Percentiles rank a stretch among this genome's conserved stretches.
Evolutionary conservation across 257 asterid genomes (phyloP).

Genomic region (Nicotiana tomentosiformis): DNA sequence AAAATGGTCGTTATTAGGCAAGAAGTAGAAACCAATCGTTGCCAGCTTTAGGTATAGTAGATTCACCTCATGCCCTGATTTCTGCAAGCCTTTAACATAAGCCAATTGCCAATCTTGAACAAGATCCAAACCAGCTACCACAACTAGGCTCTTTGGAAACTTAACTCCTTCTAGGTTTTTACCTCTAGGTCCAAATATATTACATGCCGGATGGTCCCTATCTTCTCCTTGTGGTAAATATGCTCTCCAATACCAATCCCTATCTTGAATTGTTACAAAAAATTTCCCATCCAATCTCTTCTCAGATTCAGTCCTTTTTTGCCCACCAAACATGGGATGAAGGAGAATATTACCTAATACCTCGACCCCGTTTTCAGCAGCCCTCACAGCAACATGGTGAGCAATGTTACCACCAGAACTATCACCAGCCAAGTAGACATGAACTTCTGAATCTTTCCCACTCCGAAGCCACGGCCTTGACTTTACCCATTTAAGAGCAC

Average conservation of each 20-base stretch:
- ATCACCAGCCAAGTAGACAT: slow-evolving; percentile 31
- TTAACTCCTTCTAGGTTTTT: slow-evolving; percentile 17
- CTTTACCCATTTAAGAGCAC: slow-evolving; percentile 39
- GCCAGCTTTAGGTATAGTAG: slow-evolving; percentile 35
- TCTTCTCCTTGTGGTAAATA: slow-evolving; percentile 42
- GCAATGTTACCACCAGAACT: not conserved
- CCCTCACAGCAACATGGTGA: slow-evolving; percentile 31
- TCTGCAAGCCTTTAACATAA: slow-evolving; percentile 33
- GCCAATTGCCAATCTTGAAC: slow-evolving; percentile 44
- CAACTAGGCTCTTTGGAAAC: slow-evolving; percentile 32
- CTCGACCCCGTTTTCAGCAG: slow-evolving; percentile 29
- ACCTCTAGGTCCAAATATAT: slow-evolving; percentile 39
- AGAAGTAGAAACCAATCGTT: slow-evolving; percentile 43
- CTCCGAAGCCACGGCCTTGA: slow-evolving; percentile 35
- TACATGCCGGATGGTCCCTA: slow-evolving; percentile 43
- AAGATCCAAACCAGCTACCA: slow-evolving; percentile 42
- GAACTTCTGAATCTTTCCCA: slow-evolving; percentile 28
- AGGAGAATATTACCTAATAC: slow-evolving; percentile 37
- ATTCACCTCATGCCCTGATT: slow-evolving; percentile 32
- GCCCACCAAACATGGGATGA: slow-evolving; percentile 41
- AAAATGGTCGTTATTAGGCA: slow-evolving; percentile 44
- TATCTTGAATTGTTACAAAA: slow-evolving; percentile 36
- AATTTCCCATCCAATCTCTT: slow-evolving; percentile 32
- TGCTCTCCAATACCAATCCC: slow-evolving; percentile 52
- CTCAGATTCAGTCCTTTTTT: slow-evolving; percentile 34